Evolutionary conservation across 352 stramenopile species (phyloP).

Genomic region (Phytophthora citricola): DNA sequence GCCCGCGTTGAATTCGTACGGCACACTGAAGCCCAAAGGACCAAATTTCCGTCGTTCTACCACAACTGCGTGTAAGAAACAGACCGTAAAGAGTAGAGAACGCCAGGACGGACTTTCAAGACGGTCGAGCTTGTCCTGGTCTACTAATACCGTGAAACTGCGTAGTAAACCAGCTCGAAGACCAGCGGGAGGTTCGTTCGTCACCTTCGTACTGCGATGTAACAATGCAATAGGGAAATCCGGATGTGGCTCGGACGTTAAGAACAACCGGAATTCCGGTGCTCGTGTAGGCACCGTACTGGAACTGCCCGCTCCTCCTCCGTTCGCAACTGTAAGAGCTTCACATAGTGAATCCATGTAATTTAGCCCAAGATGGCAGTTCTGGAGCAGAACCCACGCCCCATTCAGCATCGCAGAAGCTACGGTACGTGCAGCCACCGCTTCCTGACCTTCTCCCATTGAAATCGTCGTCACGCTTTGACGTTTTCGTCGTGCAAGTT

Average conservation of each 20-base stretch:
- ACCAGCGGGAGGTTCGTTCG: slow-evolving; percentile 76
- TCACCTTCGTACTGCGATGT: slow-evolving; percentile 75
- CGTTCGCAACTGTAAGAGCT: slow-evolving; percentile 37
- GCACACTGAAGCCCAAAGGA: slow-evolving; percentile 69
- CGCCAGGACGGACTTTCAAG: slow-evolving; percentile 73
- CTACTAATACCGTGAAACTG: slow-evolving; percentile 75
- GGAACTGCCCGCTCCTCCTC: slow-evolving; percentile 11
- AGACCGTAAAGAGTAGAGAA: slow-evolving; percentile 70
- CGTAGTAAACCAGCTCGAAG: slow-evolving; percentile 76
- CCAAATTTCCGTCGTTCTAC: slow-evolving; percentile 83
- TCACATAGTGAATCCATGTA: slow-evolving; percentile 77
- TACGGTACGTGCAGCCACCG: slow-evolving; percentile 63
- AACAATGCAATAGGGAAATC: slow-evolving; percentile 74
- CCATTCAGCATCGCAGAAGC: slow-evolving; percentile 69
- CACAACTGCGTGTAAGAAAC: slow-evolving; percentile 83
- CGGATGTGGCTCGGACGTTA: slow-evolving; percentile 72
- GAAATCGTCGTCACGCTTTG: slow-evolving; percentile 76
- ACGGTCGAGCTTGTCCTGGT: slow-evolving; percentile 83
- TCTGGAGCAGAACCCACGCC: slow-evolving; percentile 84
- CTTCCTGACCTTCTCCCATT: slow-evolving; percentile 82
- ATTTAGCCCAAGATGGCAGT: slow-evolving; percentile 74
- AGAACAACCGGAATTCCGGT: slow-evolving; percentile 74
- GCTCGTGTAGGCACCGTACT: slow-evolving; percentile 11
- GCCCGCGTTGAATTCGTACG: slow-evolving; percentile 83
- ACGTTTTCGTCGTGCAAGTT: slow-evolving; percentile 71